phyloP scores from a whole-genome alignment of 2,329 filamentous ascomycete genomes.

The Aspergillus cejpii region DNA sequence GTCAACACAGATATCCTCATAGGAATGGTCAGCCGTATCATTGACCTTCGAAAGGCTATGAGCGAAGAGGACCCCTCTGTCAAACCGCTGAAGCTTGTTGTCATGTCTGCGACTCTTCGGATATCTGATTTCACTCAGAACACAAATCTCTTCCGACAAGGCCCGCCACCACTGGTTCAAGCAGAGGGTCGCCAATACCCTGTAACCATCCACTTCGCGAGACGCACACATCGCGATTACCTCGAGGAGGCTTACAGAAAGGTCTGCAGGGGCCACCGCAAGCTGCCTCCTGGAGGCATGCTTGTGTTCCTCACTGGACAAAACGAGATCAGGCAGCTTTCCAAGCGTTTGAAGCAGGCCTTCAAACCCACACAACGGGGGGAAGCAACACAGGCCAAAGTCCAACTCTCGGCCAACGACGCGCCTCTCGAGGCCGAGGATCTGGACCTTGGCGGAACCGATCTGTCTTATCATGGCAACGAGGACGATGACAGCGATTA shows the following conservation, averaged over 20 bases:
- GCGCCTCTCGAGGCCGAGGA: conserved; percentile 79
- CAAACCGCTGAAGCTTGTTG: conserved; percentile 81
- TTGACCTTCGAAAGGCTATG: conserved; percentile 72
- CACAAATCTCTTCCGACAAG: conserved; percentile 63
- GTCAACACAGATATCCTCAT: conserved; percentile 98
- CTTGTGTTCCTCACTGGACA: conserved; percentile 92
- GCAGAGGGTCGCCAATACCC: conserved; percentile 87
- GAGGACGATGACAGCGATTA: conserved; percentile 52
- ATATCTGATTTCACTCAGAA: conserved; percentile 90
- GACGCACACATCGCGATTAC: conserved; percentile 77
- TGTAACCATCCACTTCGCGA: conserved; percentile 82
- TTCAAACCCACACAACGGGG: conserved; percentile 50
- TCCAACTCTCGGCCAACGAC: conserved; percentile 69
- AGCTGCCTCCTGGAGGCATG: conserved; percentile 83
- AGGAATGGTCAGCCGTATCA: conserved; percentile 89
- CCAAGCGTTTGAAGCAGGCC: conserved; percentile 66
- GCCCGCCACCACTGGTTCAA: conserved; percentile 74
- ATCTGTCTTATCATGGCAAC: conserved; percentile 45
- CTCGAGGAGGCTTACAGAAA: conserved; percentile 86
- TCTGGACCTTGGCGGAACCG: conserved; percentile 64
- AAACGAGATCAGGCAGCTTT: conserved; percentile 80
- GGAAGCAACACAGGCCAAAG: conserved; percentile 55
- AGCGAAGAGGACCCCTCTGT: conserved; percentile 62
- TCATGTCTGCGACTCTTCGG: conserved; percentile 94
- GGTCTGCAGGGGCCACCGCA: conserved; percentile 77